Percentiles rank a stretch among this genome's conserved stretches.
Evolutionary conservation across 805 yeast genomes (phyloP).

Genomic region (Candida maesae): DNA sequence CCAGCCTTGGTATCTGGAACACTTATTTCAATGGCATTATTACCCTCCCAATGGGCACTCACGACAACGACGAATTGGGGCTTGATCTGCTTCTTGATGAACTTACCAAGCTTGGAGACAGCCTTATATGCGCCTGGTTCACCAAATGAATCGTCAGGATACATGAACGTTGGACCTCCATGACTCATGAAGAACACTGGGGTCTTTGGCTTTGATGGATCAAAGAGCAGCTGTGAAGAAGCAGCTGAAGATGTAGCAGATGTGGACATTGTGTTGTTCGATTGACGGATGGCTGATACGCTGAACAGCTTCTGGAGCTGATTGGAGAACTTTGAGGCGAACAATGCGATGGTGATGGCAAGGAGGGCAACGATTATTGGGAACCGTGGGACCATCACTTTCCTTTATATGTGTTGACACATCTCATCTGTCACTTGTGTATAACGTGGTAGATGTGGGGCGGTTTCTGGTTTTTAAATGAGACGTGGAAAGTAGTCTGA

Average conservation of each 20-base stretch:
- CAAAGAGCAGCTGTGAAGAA: slow-evolving; percentile 12
- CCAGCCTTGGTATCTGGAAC: slow-evolving; percentile 31
- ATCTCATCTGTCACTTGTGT: too few relatives aligned
- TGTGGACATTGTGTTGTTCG: background rate
- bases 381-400: slow-evolving; percentile 1
- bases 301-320: slow-evolving; percentile 1
- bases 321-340: slow-evolving; percentile 11
- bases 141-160: slow-evolving; percentile 44
- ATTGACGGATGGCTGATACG: background rate
- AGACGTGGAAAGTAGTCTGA: too few relatives aligned
- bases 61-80: slow-evolving; percentile 66
- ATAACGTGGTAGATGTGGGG: too few relatives aligned
- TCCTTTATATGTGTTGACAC: background rate
- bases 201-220: slow-evolving; percentile 22
- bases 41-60: slow-evolving; percentile 77
- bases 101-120: slow-evolving; percentile 46
- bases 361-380: slow-evolving; percentile 7
- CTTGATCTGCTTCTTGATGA: slow-evolving; percentile 44
- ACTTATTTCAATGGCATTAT: slow-evolving; percentile 45
- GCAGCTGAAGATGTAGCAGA: background rate
- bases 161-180: slow-evolving; percentile 81
- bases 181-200: slow-evolving; percentile 75
- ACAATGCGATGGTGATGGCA: slow-evolving; percentile 17
- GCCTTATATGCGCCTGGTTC: slow-evolving; percentile 56
- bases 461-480: too few relatives aligned